Percentiles rank a stretch among this genome's conserved stretches.
Evolutionary conservation across 164 flowering plant genomes (phyloP).

Genomic region (Berberis vulgaris): DNA sequence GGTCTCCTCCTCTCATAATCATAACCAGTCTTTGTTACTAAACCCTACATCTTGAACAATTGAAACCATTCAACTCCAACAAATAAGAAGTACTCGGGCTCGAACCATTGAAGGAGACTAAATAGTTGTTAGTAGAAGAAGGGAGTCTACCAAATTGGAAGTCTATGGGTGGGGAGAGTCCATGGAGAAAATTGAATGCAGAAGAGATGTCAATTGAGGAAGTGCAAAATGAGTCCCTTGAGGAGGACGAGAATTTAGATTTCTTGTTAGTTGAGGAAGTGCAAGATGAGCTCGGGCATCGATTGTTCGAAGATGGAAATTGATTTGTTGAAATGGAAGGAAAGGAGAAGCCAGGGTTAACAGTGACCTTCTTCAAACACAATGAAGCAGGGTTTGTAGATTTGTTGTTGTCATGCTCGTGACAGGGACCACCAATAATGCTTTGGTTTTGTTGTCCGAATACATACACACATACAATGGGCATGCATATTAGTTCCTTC

Average conservation of each 20-base stretch:
- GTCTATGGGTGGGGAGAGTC: slow-evolving; percentile 49
- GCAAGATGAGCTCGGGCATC: too few species aligned
- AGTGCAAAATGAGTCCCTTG: slow-evolving; percentile 19
- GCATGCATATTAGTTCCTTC: too few species aligned
- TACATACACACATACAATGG: too few species aligned
- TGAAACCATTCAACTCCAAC: slow-evolving; percentile 20
- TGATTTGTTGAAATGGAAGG: too few species aligned
- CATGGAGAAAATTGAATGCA: slow-evolving; percentile 39
- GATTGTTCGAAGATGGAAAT: too few species aligned
- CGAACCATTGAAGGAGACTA: slow-evolving; percentile 10
- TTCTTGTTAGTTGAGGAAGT: slow-evolving; percentile 34
- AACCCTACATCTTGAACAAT: slow-evolving; percentile 27
- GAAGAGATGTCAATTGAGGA: slow-evolving; percentile 11
- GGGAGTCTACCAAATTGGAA: slow-evolving; percentile 48
- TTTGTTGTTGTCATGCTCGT: too few species aligned
- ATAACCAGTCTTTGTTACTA: slow-evolving; percentile 32
- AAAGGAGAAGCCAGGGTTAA: too few species aligned
- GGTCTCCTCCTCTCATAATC: slow-evolving; percentile 30
- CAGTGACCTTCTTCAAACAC: too few species aligned
- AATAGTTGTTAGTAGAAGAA: slow-evolving; percentile 7
- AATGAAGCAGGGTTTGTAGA: too few species aligned
- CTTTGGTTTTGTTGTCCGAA: too few species aligned
- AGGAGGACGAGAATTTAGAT: slow-evolving; percentile 20
- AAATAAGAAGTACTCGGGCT: slow-evolving; percentile 13
- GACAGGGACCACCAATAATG: too few species aligned